Base-by-base conservation (phyloP, 768 basidiomycete species). In the Lactifluus echinatus region DNA sequence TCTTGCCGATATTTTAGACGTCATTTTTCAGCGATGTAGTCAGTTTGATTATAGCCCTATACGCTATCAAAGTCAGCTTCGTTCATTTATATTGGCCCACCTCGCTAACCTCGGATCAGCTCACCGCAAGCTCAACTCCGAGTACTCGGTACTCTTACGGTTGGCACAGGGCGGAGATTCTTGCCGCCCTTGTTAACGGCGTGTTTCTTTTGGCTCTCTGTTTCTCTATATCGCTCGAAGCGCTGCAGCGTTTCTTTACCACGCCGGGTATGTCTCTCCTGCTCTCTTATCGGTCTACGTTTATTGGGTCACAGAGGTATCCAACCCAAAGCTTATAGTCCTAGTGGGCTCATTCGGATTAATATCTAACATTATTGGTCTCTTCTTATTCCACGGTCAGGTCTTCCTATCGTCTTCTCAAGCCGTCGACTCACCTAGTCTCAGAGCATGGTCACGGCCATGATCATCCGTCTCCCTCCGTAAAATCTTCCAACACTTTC, bases 101-200 rank as follows among this genome's bases (percentile, higher is more conserved):
- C 31, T 24, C 28, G 8, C 33, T 53, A 53, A 37, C 63, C 19
- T 66, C 39, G 10, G 11, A 44, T 17, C 63, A 93, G 88, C 77
- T 93, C 54, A 83, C 87, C 34, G 75, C 76, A 34, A 76, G 76
- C 54, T 79, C 74, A 29, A 72, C 80, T 28, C 73, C 72, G 31
- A 81, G 87, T 71, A 79, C 87, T 28, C 80, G 84, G 49, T 96
- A 96, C 71, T 93, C 95, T 4, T 98, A 98, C 69, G 95, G 94
- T n/a, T 98, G 94, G 95, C 94, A 98, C 71, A 79, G 96, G 60
- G 96, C 96, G 17, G 94, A 96, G 68, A 94, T 96, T 60, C 79
- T 97, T 7, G 94, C 93, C 21, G 96, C 96, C 0, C 77, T 98
- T 44, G 74, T 98, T 63, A 99, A 99, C 66, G 96, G 96, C 50